Evolutionary conservation across 1,139 yeast species (phyloP).

Genomic region (Scheffersomyces illinoinensis): DNA sequence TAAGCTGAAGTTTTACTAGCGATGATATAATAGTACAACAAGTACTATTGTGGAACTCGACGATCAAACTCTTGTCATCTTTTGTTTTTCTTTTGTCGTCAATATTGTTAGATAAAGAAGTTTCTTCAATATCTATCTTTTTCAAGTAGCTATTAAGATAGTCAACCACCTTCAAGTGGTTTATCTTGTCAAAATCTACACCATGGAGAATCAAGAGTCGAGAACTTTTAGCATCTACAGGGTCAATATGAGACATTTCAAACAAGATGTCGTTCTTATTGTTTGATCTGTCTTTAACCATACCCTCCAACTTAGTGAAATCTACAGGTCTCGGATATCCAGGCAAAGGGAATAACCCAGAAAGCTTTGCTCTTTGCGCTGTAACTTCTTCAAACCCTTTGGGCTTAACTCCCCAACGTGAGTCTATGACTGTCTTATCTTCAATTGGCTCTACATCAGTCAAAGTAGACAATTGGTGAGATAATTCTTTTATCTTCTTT

Average conservation of each 20-base stretch:
- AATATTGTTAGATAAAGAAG: slow-evolving; percentile 27
- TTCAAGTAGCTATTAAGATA: slow-evolving; percentile 44
- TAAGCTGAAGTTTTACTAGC: slow-evolving; percentile 42
- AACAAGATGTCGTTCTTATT: slow-evolving; percentile 41
- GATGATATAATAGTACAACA: slow-evolving; percentile 60
- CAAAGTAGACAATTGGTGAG: slow-evolving; percentile 17
- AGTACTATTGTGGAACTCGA: slow-evolving; percentile 55
- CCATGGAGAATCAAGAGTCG: slow-evolving; percentile 51
- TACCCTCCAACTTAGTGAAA: slow-evolving; percentile 54
- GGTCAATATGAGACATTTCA: slow-evolving; percentile 48
- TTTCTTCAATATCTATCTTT: slow-evolving; percentile 34
- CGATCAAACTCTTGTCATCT: slow-evolving; percentile 40
- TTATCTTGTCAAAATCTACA: slow-evolving; percentile 43
- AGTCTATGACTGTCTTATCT: slow-evolving; percentile 41
- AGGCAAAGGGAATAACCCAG: slow-evolving; percentile 80
- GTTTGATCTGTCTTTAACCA: slow-evolving; percentile 37
- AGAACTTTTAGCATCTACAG: slow-evolving; percentile 52
- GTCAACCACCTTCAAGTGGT: slow-evolving; percentile 42
- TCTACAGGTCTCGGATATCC: slow-evolving; percentile 65
- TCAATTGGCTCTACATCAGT: slow-evolving; percentile 25
- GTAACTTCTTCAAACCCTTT: slow-evolving; percentile 74
- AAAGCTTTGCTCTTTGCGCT: slow-evolving; percentile 77
- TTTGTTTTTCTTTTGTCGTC: slow-evolving; percentile 34
- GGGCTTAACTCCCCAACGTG: slow-evolving; percentile 77
- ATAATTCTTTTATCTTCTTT: neutral